Conservation (phyloP, 192 early-diverging fungal genomes). For the Podila epigama region DNA sequence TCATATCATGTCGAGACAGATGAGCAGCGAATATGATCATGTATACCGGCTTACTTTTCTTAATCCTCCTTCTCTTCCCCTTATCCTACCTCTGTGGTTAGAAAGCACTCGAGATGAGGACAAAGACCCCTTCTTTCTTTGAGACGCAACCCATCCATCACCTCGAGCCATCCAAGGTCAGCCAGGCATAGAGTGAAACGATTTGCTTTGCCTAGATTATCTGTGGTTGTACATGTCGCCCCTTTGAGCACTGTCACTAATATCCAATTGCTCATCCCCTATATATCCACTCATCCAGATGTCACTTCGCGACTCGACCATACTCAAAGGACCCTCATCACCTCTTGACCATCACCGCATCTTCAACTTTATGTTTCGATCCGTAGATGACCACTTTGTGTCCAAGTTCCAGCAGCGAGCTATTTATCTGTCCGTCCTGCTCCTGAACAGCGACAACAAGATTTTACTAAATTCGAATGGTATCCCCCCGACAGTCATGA, state of each 20-base stretch:
- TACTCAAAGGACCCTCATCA: conserved; percentile 20
- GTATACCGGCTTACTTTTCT: too few species aligned
- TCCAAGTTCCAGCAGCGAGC: conserved; percentile 45
- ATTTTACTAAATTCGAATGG: conserved; percentile 41
- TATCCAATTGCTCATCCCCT: too few species aligned
- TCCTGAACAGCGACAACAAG: conserved; percentile 54
- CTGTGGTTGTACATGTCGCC: too few species aligned
- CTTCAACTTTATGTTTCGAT: conserved; percentile 33
- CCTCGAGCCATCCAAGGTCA: conserved; percentile 38
- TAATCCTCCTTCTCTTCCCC: too few species aligned
- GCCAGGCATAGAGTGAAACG: neutral
- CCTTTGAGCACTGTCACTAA: too few species aligned
- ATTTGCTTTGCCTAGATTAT: too few species aligned
- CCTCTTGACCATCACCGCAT: conserved; percentile 37
- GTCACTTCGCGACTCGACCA: conserved; percentile 18
- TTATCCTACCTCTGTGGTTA: neutral
- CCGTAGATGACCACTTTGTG: conserved; percentile 34
- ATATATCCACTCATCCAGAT: neutral
- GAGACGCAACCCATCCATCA: conserved; percentile 1
- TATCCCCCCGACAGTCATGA: conserved; percentile 26
- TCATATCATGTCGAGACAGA: too few species aligned
- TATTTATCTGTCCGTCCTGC: conserved; percentile 50
- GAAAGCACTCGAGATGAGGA: conserved; percentile 39
- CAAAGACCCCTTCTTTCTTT: conserved; percentile 38
- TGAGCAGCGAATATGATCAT: too few species aligned